Conservation (phyloP, 2,329 filamentous ascomycete genomes). For the Elsinoe arachidis region DNA sequence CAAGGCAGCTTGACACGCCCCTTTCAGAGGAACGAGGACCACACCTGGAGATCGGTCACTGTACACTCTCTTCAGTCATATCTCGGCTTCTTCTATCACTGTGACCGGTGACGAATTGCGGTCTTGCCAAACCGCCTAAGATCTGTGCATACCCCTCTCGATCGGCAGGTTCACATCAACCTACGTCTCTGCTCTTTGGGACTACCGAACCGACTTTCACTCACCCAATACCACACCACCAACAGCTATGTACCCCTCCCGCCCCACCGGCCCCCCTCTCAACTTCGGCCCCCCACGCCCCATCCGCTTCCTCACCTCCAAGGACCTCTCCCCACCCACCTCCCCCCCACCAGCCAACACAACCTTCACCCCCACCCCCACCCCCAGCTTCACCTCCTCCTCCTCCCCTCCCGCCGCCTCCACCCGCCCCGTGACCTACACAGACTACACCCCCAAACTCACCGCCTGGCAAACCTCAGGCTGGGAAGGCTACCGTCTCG, state of each 20-base stretch:
- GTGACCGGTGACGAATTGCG: too few species aligned
- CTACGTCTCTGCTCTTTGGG: too few species aligned
- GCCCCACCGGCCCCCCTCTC: background rate
- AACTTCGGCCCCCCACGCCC: background rate
- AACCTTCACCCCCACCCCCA: background rate
- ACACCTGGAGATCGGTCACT: too few species aligned
- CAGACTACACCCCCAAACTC: background rate
- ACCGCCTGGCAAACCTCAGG: background rate
- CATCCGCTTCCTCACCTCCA: background rate
- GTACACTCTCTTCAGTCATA: too few species aligned
- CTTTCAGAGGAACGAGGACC: too few species aligned
- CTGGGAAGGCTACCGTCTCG: conserved; percentile 4
- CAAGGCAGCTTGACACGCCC: too few species aligned
- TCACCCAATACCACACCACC: too few species aligned
- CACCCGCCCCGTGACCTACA: background rate
- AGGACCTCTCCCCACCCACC: conserved; percentile 3
- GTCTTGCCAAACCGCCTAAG: too few species aligned
- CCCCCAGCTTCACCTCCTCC: background rate
- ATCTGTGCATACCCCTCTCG: too few species aligned
- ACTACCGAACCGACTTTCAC: too few species aligned
- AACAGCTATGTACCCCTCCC: background rate
- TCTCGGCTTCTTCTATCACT: too few species aligned
- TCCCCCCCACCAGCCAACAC: background rate
- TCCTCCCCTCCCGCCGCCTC: background rate
- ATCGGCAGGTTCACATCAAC: too few species aligned